Conservation (phyloP, 179 eudicot genomes). For the Silene noctiflora region DNA sequence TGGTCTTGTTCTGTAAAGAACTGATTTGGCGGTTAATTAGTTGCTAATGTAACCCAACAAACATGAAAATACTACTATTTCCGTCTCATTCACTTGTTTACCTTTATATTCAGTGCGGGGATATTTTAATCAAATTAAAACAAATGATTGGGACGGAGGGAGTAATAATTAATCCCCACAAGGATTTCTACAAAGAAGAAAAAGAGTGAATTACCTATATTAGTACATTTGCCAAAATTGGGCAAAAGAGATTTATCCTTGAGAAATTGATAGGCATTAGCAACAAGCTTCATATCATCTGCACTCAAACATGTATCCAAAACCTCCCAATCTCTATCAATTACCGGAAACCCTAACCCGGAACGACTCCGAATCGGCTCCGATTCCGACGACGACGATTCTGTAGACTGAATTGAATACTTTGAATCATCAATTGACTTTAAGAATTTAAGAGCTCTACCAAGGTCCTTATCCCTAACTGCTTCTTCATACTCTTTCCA, state of each 20-base stretch:
- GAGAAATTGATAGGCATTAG: slow-evolving; percentile 65
- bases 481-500: slow-evolving; percentile 91
- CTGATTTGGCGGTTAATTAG: too few relatives aligned
- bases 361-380: slow-evolving; percentile 3
- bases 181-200: too few relatives aligned
- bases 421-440: slow-evolving; percentile 28
- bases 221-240: slow-evolving; percentile 73
- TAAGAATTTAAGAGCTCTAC: slow-evolving; percentile 63
- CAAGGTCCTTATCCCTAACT: slow-evolving; percentile 80
- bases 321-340: slow-evolving; percentile 80
- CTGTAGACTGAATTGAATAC: slow-evolving; percentile 20
- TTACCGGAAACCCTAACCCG: slow-evolving; percentile 31
- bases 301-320: slow-evolving; percentile 92
- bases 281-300: slow-evolving; percentile 87
- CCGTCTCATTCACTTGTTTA: too few relatives aligned
- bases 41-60: too few relatives aligned
- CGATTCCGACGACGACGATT: background rate
- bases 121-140: too few relatives aligned
- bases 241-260: slow-evolving; percentile 60
- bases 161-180: too few relatives aligned
- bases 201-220: slow-evolving; percentile 21
- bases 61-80: too few relatives aligned
- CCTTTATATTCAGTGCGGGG: too few relatives aligned
- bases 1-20: too few relatives aligned
- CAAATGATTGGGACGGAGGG: too few relatives aligned